Evolutionary conservation across 1,284 basidiomycete species (phyloP).

Genomic region (Apiotrichum laibachii): DNA sequence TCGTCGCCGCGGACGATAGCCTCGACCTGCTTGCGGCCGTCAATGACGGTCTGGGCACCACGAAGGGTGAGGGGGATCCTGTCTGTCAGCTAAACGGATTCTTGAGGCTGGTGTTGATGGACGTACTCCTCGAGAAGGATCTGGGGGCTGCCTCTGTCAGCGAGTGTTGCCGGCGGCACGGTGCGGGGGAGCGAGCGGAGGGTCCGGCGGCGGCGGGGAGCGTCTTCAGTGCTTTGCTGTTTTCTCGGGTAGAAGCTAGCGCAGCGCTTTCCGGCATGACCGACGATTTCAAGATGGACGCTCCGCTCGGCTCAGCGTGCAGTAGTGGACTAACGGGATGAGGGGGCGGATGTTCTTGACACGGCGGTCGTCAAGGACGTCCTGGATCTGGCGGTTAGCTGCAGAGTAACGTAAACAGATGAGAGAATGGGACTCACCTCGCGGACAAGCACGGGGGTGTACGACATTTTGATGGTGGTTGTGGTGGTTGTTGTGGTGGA

Average conservation of each 20-base stretch:
- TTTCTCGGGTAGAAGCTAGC: not conserved
- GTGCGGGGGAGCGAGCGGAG: not conserved
- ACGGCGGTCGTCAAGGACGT: slow-evolving; percentile 77
- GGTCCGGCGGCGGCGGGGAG: not conserved
- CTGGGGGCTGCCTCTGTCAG: slow-evolving; percentile 58
- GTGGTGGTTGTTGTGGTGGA: not conserved
- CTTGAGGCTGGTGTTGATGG: too few relatives aligned
- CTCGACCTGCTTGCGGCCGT: slow-evolving; percentile 76
- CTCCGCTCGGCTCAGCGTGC: slow-evolving; percentile 4
- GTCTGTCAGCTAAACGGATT: not conserved
- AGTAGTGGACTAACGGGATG: slow-evolving; percentile 59
- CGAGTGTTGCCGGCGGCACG: not conserved
- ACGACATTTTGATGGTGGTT: not conserved
- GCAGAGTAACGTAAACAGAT: too few relatives aligned
- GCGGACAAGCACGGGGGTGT: slow-evolving; percentile 5
- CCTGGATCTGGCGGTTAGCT: slow-evolving; percentile 57
- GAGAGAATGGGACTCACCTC: not conserved
- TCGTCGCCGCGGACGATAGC: slow-evolving; percentile 77
- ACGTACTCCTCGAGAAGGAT: slow-evolving; percentile 78
- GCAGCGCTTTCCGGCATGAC: not conserved
- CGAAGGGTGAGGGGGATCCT: slow-evolving; percentile 48
- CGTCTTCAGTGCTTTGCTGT: too few relatives aligned
- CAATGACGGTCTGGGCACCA: slow-evolving; percentile 62
- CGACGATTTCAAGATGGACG: not conserved
- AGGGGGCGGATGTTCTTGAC: slow-evolving; percentile 81